phyloP scores from a whole-genome alignment of 2,329 filamentous ascomycete species.

The Emergomyces orientalis region DNA sequence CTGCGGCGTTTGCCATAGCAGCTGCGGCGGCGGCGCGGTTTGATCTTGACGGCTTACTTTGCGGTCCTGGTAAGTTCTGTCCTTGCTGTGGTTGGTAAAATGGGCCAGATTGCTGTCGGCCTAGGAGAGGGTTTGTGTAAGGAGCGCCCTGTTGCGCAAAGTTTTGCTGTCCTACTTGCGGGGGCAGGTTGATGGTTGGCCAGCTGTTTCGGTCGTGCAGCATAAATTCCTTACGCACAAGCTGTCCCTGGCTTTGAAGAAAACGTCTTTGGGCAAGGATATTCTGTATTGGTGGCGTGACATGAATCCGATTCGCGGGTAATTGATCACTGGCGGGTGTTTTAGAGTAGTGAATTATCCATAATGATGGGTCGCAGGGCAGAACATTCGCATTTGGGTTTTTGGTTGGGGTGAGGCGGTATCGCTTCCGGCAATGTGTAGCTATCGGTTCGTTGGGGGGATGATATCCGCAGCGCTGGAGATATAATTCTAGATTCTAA shows the following conservation, averaged over 20 bases:
- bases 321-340: constrained; percentile 65
- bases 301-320: constrained; percentile 50
- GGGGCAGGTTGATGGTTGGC: constrained; percentile 70
- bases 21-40: constrained; percentile 35
- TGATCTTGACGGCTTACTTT: constrained; percentile 33
- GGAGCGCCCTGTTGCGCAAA: constrained; percentile 43
- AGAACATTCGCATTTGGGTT: constrained; percentile 59
- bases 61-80: constrained; percentile 21
- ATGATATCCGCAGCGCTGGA: constrained; percentile 71
- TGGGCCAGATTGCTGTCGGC: constrained; percentile 24
- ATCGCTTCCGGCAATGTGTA: constrained; percentile 71
- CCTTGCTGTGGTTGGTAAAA: constrained; percentile 27
- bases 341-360: constrained; percentile 83
- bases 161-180: constrained; percentile 42
- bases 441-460: constrained; percentile 63
- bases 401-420: constrained; percentile 68
- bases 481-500: constrained; percentile 79
- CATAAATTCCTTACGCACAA: constrained; percentile 90
- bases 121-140: constrained; percentile 29
- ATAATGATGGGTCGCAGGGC: constrained; percentile 69
- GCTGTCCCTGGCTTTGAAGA: constrained; percentile 65
- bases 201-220: constrained; percentile 80
- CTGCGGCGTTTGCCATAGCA: constrained; percentile 31
- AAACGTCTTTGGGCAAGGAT: constrained; percentile 43
- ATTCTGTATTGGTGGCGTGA: constrained; percentile 34